These are phyloP conservation scores for Trametopsis cervina DNA, from an alignment of 768 basidiomycete species.

Conservation along the genomic window DNA sequence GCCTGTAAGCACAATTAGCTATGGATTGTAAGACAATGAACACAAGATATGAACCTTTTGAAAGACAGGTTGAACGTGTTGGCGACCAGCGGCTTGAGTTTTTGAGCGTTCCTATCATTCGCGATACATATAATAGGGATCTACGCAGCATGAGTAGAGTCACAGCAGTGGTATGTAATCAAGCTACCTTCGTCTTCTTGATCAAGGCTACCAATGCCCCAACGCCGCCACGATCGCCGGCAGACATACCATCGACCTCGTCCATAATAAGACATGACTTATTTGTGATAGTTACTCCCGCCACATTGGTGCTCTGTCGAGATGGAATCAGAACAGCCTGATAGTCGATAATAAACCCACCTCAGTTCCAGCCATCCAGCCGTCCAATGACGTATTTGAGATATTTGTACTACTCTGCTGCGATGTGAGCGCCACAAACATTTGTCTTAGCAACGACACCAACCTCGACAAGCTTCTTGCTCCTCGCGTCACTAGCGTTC, in stretches of 20 bases:
- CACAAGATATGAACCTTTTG: constrained; percentile 48
- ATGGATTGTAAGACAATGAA: background rate
- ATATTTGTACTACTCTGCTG: constrained; percentile 81
- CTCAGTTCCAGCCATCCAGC: constrained; percentile 61
- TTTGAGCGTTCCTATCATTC: constrained; percentile 82
- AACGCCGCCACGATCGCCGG: constrained; percentile 94
- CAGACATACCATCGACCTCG: constrained; percentile 98
- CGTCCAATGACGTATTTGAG: constrained; percentile 82
- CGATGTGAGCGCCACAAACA: background rate
- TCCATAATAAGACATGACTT: constrained; percentile 95
- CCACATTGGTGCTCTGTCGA: constrained; percentile 49
- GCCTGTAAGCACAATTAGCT: constrained; percentile 38
- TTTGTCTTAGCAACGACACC: constrained; percentile 11
- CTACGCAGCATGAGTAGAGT: constrained; percentile 31
- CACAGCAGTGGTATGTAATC: background rate
- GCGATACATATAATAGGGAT: constrained; percentile 97
- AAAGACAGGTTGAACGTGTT: constrained; percentile 77
- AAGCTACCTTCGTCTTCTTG: constrained; percentile 77
- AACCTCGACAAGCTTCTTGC: constrained; percentile 96
- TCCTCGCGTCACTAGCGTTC: constrained; percentile 92
- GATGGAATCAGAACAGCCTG: background rate
- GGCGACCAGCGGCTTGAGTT: constrained; percentile 76
- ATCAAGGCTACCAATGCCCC: constrained; percentile 89
- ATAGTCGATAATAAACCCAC: constrained; percentile 25
- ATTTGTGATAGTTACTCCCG: constrained; percentile 71